Base-by-base conservation (phyloP, 176 grass and related monocot genomes). In the Phoenix dactylifera region DNA sequence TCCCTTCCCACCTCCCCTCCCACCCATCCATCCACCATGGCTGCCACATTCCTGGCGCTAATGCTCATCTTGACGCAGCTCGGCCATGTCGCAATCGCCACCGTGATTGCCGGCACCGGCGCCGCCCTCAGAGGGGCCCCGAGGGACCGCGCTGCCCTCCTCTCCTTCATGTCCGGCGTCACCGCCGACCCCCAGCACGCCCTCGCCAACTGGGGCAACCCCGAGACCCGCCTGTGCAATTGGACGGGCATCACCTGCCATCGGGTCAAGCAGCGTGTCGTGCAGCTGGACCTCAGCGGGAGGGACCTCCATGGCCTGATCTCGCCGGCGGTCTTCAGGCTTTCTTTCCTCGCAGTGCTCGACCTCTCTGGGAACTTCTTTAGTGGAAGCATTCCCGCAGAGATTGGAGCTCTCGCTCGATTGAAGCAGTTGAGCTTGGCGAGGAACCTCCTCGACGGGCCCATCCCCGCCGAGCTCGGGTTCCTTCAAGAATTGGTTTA, bases 231-330 rank as follows among this genome's bases (percentile, higher is more conserved):
- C n/a, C 58, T 72, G 26, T 98, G 93, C 78, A 78, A 83, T 32
- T 98, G 93, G 93, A 88, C 81, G 4, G 87, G 93, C 5, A 50
- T 98, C 19, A 68, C 54, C 0, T 98, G 93, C 63, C 61, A 83
- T 77, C 17, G 9, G n/a, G 28, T 25, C 12, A 22, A 53, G 15
- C 22, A 50, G 22, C 84, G 63, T 6, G 87, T 92, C 19, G 74
- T 74, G 55, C 72, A 71, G 57, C 16, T 98, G 69, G 22, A 51
- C 1, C 85, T 98, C 3, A 44, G 58, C 2, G 60, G 65, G 1
- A 28, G 56, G 2, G 72, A 23, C 19, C 93, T 98, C 75, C 48
- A 79, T 18, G 93, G 93, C 1, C 68, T 59, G 50, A 71, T 98
- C 48, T 77, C 79, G 6, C 73, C 70, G 0, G 87, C 78, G 4